Evolutionary conservation across 371 early-diverging fungal species (phyloP).

Genomic region (Dichotomocladium elegans): DNA sequence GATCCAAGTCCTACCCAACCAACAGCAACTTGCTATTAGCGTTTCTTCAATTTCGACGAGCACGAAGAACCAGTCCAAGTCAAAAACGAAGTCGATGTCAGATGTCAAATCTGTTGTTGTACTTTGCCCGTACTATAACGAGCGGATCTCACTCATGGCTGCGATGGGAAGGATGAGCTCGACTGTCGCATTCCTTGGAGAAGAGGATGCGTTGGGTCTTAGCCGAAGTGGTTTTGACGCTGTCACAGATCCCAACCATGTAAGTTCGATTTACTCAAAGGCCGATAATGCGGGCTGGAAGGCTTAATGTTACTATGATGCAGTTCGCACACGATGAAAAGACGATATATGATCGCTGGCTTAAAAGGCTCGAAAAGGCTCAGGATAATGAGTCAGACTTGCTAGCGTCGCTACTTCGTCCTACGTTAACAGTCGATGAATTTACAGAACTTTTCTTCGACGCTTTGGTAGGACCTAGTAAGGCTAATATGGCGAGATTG

Average conservation of each 20-base stretch:
- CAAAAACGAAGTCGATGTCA: conserved; percentile 29
- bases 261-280: too few relatives aligned
- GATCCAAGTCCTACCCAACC: conserved; percentile 37
- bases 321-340: conserved; percentile 5
- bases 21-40: conserved; percentile 38
- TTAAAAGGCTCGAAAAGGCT: conserved; percentile 12
- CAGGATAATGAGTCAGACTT: conserved; percentile 23
- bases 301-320: too few relatives aligned
- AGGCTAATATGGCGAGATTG: too few relatives aligned
- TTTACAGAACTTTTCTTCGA: conserved; percentile 33
- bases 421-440: conserved; percentile 14
- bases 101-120: conserved; percentile 50
- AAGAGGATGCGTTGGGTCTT: conserved; percentile 26
- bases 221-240: conserved; percentile 36
- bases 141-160: conserved; percentile 63
- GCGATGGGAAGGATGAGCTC: conserved; percentile 63
- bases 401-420: conserved; percentile 15
- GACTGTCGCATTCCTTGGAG: conserved; percentile 46
- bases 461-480: too few relatives aligned
- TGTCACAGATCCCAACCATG: conserved; percentile 2
- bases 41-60: conserved; percentile 24
- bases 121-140: conserved; percentile 59
- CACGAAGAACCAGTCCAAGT: conserved; percentile 10
- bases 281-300: too few relatives aligned
- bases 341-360: conserved; percentile 25